Percentiles rank a stretch among this genome's conserved stretches.
These are phyloP conservation scores for Periconia sp. DNA, from an alignment of 2,329 filamentous ascomycete genomes.

Conservation along the genomic window DNA sequence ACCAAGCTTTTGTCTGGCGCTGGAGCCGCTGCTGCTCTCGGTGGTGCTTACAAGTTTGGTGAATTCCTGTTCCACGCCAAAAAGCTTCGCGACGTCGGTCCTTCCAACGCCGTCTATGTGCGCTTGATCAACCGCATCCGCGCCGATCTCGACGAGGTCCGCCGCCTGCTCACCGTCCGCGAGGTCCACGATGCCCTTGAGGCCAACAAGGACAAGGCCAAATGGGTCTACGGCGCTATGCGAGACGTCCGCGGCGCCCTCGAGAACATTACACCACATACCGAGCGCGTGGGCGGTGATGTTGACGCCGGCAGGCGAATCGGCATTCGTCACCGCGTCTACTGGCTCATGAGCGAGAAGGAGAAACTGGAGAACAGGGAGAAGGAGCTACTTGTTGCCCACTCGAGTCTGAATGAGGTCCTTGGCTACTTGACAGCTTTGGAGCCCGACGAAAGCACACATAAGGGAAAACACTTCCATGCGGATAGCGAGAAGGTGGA, in stretches of 20 bases:
- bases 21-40: slow-evolving; percentile 35
- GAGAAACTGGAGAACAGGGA: slow-evolving; percentile 42
- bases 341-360: slow-evolving; percentile 44
- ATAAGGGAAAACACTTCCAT: slow-evolving; percentile 22
- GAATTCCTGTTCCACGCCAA: slow-evolving; percentile 42
- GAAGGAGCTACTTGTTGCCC: slow-evolving; percentile 38
- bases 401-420: slow-evolving; percentile 39
- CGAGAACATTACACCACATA: slow-evolving; percentile 41
- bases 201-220: slow-evolving; percentile 38
- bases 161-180: slow-evolving; percentile 39
- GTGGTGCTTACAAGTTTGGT: slow-evolving; percentile 42
- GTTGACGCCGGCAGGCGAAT: slow-evolving; percentile 38
- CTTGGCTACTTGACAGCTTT: slow-evolving; percentile 38
- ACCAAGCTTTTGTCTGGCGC: slow-evolving; percentile 36
- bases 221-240: slow-evolving; percentile 42
- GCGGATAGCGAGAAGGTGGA: slow-evolving; percentile 21
- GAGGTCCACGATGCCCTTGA: slow-evolving; percentile 43
- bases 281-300: slow-evolving; percentile 38
- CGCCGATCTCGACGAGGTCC: slow-evolving; percentile 41
- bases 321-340: slow-evolving; percentile 39
- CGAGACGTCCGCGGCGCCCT: slow-evolving; percentile 40
- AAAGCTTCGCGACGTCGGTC: slow-evolving; percentile 39
- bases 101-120: slow-evolving; percentile 42
- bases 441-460: slow-evolving; percentile 30
- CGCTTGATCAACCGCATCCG: slow-evolving; percentile 42